These are phyloP conservation scores for Mimosa pudica DNA, from an alignment of 306 rosid species.

Conservation along the genomic window DNA sequence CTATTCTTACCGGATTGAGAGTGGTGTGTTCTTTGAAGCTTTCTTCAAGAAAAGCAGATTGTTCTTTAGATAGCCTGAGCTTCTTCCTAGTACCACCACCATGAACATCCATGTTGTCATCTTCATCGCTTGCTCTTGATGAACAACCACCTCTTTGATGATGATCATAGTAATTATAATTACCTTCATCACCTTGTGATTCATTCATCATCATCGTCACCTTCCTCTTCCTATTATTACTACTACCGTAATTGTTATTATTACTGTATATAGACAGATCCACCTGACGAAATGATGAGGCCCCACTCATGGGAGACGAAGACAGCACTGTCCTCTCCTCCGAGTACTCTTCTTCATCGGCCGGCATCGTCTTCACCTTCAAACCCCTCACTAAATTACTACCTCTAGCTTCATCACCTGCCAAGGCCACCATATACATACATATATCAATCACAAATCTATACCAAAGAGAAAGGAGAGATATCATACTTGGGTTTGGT, in stretches of 20 bases:
- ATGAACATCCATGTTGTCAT: constrained; percentile 78
- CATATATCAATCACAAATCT: background rate
- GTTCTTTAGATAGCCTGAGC: constrained; percentile 88
- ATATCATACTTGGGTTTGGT: too few species aligned
- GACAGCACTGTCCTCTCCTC: constrained; percentile 44
- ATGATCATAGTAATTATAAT: constrained; percentile 44
- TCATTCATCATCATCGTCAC: constrained; percentile 1
- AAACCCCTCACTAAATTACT: constrained; percentile 41
- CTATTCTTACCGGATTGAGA: constrained; percentile 68
- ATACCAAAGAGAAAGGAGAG: background rate
- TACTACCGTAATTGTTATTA: background rate
- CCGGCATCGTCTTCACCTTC: constrained; percentile 58
- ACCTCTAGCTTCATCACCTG: constrained; percentile 41
- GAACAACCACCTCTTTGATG: constrained; percentile 62
- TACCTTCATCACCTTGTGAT: constrained; percentile 55
- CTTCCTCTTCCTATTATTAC: constrained; percentile 4
- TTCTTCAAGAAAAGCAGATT: constrained; percentile 95
- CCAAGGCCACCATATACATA: background rate
- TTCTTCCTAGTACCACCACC: constrained; percentile 67
- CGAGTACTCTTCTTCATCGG: constrained; percentile 49
- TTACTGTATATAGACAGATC: constrained; percentile 58
- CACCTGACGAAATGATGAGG: constrained; percentile 77
- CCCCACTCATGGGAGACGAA: constrained; percentile 77
- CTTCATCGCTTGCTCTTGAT: constrained; percentile 86
- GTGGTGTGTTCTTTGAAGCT: constrained; percentile 93